Evolutionary conservation across 2,329 filamentous ascomycete genomes (phyloP), one percentile per base, ranked within the genome.

Genomic region (Fusarium xyrophilum): DNA sequence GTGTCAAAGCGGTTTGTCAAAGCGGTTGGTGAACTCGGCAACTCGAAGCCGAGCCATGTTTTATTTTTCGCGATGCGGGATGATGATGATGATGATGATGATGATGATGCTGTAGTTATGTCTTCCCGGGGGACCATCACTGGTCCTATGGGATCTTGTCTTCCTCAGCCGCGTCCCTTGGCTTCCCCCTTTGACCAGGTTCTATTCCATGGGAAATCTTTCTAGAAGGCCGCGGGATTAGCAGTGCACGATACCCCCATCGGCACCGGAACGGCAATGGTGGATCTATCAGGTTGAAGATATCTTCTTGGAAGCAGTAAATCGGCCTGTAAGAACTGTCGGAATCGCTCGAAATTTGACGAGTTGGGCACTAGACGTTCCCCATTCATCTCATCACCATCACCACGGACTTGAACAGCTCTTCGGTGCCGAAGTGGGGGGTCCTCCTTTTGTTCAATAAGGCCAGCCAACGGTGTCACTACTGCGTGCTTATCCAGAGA

Each of bases 171-270:
- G 43, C 56, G 46, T 28, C 27, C 21, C 44, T 59, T 50, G 38
- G 44, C 42, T 38, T 35, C 30, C 56, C 39, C 28, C 19, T 15
- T 21, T 43, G 53, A 54, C 59, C 67, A 56, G 56, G 30, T 43
- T 64, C 59, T 61, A 33, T 44, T 51, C 33, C 43, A 54, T 42
- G 48, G 48, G 30, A 52, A 52, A 15, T 44, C 64, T 39, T 73
- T 73, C 71, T 70, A 67, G 70, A 74, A 73, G 63, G 39, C 56
- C 59, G 63, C 60, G 61, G 69, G 71, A 63, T 64, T 50, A 40
- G 51, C 55, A 50, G 28, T 35, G 51, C 36, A 54, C 66, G 60
- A 51, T 48, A 27, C 44, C 44, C n/a, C 23, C 33, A 28, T 73
- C 71, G 69, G 67, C 64, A 67, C 71, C 71, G 71, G 52, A 25